phyloP scores from a whole-genome alignment of 2,329 filamentous ascomycete species.

The Laburnicola sp. region DNA sequence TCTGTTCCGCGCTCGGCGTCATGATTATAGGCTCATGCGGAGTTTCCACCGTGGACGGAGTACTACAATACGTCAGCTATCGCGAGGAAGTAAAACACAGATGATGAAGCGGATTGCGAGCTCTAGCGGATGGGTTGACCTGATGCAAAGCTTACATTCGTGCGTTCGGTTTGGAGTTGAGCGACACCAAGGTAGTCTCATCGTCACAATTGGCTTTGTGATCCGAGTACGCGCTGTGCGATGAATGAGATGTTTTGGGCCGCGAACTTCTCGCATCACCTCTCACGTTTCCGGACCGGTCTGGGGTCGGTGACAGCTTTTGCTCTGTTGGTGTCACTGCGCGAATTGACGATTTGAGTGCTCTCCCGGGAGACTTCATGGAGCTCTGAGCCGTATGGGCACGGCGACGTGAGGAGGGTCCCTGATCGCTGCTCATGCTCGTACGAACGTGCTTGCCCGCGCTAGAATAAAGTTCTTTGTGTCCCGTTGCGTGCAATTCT shows the following conservation, averaged over 20 bases:
- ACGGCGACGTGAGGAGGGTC: conserved; percentile 15
- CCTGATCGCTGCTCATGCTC: conserved; percentile 16
- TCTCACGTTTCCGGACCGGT: conserved; percentile 10
- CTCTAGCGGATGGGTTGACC: too few relatives aligned
- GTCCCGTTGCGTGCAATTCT: conserved; percentile 12
- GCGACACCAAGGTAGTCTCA: not conserved
- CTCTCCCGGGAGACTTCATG: conserved; percentile 30
- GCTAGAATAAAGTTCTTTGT: conserved; percentile 18
- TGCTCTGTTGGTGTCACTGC: conserved; percentile 38
- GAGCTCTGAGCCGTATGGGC: conserved; percentile 24
- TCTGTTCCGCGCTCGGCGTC: conserved; percentile 44
- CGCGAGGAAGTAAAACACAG: conserved; percentile 7
- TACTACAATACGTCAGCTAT: not conserved
- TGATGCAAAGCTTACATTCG: conserved; percentile 8
- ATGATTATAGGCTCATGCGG: conserved; percentile 11
- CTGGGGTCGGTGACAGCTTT: conserved; percentile 10
- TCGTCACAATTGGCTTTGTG: conserved; percentile 3
- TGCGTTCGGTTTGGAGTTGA: conserved; percentile 11
- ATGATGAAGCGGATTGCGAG: too few relatives aligned
- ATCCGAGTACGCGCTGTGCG: conserved; percentile 7
- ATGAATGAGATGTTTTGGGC: conserved; percentile 12
- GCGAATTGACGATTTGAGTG: conserved; percentile 43
- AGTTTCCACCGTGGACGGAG: not conserved
- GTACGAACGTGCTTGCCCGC: conserved; percentile 13
- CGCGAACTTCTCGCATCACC: conserved; percentile 14